phyloP scores from a whole-genome alignment of 805 yeast genomes.

The Naumovozyma castellii region DNA sequence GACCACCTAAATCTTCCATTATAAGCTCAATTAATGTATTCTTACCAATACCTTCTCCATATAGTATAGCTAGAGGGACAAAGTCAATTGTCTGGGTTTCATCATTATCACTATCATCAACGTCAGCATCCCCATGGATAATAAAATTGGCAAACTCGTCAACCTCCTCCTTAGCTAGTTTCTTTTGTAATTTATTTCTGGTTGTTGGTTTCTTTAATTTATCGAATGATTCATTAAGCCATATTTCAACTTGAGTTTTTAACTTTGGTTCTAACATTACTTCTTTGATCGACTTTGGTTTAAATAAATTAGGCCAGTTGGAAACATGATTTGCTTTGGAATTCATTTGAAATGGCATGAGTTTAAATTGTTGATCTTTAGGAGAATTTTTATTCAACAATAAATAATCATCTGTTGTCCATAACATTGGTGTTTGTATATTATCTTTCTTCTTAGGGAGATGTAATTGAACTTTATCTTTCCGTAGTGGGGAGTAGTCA shows the following conservation, averaged over 20 bases:
- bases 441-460: not conserved
- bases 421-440: not conserved
- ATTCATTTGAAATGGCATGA: not conserved
- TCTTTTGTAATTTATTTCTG: constrained; percentile 27
- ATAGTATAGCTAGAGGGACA: constrained; percentile 54
- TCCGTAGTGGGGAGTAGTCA: not conserved
- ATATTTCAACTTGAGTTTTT: constrained; percentile 17
- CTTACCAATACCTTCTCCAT: constrained; percentile 75
- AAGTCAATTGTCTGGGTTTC: constrained; percentile 26
- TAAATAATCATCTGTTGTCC: constrained; percentile 10
- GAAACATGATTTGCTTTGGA: constrained; percentile 1
- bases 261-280: constrained; percentile 22
- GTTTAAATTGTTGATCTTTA: not conserved
- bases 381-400: constrained; percentile 7
- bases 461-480: not conserved
- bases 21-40: constrained; percentile 63
- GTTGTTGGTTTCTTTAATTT: constrained; percentile 29
- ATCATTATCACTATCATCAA: constrained; percentile 3
- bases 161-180: not conserved
- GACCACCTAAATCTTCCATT: constrained; percentile 52
- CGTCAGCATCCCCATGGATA: constrained; percentile 22
- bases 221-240: constrained; percentile 29
- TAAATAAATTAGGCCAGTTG: constrained; percentile 26
- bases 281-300: constrained; percentile 26
- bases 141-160: constrained; percentile 29